Conservation (phyloP, 2,329 filamentous ascomycete genomes). For the Nannizziopsis arthrosporioides region DNA sequence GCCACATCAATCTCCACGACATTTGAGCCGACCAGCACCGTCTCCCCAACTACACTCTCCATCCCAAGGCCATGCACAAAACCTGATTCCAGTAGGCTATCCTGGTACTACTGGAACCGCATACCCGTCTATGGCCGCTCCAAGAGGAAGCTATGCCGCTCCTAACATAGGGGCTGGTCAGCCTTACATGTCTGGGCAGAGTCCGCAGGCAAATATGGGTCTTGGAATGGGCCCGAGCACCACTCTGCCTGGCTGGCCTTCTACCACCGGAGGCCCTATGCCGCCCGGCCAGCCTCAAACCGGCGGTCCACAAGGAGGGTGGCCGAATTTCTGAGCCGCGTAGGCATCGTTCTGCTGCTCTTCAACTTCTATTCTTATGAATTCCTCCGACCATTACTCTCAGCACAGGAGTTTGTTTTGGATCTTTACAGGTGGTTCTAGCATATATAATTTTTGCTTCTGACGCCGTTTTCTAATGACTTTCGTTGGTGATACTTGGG, state of each 20-base stretch:
- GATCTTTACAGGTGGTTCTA: conserved; percentile 3
- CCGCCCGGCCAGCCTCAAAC: conserved; percentile 30
- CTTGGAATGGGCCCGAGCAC: conserved; percentile 28
- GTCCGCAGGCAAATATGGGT: conserved; percentile 27
- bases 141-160: conserved; percentile 29
- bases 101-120: conserved; percentile 24
- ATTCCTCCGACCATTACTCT: neutral
- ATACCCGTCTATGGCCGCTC: conserved; percentile 25
- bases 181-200: conserved; percentile 21
- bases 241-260: conserved; percentile 29
- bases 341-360: neutral
- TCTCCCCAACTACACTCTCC: conserved; percentile 26
- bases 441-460: neutral
- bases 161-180: conserved; percentile 26
- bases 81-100: conserved; percentile 29
- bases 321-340: conserved; percentile 8
- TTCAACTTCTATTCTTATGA: neutral
- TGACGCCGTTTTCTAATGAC: neutral
- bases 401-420: conserved; percentile 2
- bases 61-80: conserved; percentile 26
- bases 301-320: conserved; percentile 27
- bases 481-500: neutral
- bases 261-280: conserved; percentile 25
- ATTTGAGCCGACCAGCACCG: conserved; percentile 25
- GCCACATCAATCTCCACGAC: conserved; percentile 35